These are phyloP conservation scores for Berkeleyomyces basicola DNA, from an alignment of 2,329 filamentous ascomycete genomes.

Conservation along the genomic window DNA sequence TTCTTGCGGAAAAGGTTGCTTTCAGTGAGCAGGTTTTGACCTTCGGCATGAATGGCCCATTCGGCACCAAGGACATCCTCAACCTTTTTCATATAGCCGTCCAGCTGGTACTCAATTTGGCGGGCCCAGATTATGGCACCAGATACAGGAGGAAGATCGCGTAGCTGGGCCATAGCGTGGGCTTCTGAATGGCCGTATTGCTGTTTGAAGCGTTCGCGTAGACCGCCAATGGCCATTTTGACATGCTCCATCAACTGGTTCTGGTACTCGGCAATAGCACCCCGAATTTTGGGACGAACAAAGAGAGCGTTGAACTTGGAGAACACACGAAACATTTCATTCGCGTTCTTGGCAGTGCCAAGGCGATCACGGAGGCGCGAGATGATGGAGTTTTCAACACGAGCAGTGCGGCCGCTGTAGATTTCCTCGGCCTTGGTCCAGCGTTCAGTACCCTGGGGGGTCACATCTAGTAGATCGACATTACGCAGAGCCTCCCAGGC, in stretches of 20 bases:
- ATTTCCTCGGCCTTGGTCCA: constrained; percentile 91
- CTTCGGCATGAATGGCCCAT: constrained; percentile 88
- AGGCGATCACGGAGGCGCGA: constrained; percentile 80
- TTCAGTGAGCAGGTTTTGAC: constrained; percentile 82
- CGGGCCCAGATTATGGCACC: constrained; percentile 96
- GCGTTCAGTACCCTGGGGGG: constrained; percentile 69
- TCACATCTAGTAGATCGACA: constrained; percentile 87
- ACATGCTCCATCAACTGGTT: constrained; percentile 96
- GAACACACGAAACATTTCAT: constrained; percentile 99
- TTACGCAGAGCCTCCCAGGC: constrained; percentile 90
- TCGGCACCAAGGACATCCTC: constrained; percentile 90
- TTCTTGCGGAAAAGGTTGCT: constrained; percentile 92
- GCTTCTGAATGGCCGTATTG: constrained; percentile 97
- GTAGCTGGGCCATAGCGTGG: constrained; percentile 93
- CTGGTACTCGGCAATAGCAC: constrained; percentile 95
- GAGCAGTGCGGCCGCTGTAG: constrained; percentile 92
- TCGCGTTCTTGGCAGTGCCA: constrained; percentile 89
- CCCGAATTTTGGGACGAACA: constrained; percentile 95
- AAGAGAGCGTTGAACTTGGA: constrained; percentile 99
- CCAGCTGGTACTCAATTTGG: constrained; percentile 89
- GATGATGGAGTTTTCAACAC: constrained; percentile 98
- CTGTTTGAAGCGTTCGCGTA: constrained; percentile 96
- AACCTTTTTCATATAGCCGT: constrained; percentile 98
- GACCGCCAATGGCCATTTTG: constrained; percentile 79
- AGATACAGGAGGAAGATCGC: constrained; percentile 86